Evolutionary conservation across 345 rosid genomes (phyloP), one percentile per base, ranked within the genome.

Genomic region (Pseudoturritis turrita): DNA sequence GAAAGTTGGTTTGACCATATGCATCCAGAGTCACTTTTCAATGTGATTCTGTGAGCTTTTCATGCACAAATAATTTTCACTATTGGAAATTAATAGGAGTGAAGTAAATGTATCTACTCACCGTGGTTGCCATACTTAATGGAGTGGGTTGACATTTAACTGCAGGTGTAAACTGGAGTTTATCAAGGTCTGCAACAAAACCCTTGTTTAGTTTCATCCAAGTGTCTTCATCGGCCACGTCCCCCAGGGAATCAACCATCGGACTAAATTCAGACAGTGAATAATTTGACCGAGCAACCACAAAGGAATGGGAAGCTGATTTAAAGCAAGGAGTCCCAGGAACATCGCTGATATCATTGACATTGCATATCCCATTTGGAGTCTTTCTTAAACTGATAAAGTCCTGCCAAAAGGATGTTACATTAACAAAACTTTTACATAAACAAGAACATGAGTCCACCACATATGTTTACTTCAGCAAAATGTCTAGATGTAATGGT

Each of bases 141-240:
- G 90, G 89, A 72, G 83, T 80, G 54, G 84, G 81, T 76, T 87
- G 93, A 73, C 82, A 75, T 83, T 87, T 86, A 79, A 84, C 77
- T 4, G 89, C 85, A 28, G 97, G 94, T 76, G 97, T 89, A 78
- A 76, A 80, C 68, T 79, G 90, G 73, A 95, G 78, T 41, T 82
- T 74, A 78, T 95, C 97, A 37, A 95, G 93, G 80, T 95, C 93
- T 74, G 87, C 84, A 56, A 83, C 70, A 70, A 79, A 88, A 56
- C 99, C 99, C 72, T 87, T 87, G 81, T 95, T 95, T 87, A 95
- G 83, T 84, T 87, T 85, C 73, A 86, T 74, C 99, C 97, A 95
- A 12, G 93, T 82, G 68, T 95, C 99, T 82, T 95, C 96, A 76
- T 95, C 99, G 36, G 96, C 99, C 46, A 95, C 84, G 60, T 80